Percentiles rank a stretch among this genome's conserved stretches.
Conservation (phyloP, 805 yeast species). For the Ogataea sp. region DNA sequence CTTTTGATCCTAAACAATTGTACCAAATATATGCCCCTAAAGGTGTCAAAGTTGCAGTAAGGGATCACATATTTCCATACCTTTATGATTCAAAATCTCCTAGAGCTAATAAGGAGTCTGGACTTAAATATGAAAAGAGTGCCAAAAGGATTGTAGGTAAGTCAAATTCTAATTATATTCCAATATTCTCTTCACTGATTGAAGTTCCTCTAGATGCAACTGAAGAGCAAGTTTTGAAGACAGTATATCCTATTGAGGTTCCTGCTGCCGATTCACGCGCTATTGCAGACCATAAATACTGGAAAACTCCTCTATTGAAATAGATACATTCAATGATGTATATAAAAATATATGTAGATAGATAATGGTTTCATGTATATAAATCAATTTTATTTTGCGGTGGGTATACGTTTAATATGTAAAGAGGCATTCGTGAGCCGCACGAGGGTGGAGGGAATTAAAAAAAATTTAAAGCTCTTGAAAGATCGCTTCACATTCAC, state of each 20-base stretch:
- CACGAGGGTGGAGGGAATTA: no score
- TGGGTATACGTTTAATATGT: no score
- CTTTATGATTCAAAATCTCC: conserved; percentile 15
- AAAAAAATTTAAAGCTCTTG: no score
- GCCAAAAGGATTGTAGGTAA: conserved; percentile 8
- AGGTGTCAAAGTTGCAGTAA: conserved; percentile 43
- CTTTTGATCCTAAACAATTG: conserved; percentile 16
- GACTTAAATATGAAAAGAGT: no score
- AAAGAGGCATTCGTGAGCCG: no score
- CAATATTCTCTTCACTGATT: conserved; percentile 14
- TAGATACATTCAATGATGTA: background rate
- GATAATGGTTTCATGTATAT: background rate
- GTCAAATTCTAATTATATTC: conserved; percentile 11
- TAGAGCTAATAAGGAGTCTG: conserved; percentile 11
- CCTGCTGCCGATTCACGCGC: background rate
- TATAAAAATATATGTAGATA: no score
- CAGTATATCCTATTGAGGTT: background rate
- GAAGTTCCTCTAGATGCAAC: conserved; percentile 10
- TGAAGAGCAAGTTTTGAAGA: conserved; percentile 9
- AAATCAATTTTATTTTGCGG: no score
- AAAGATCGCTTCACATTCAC: no score
- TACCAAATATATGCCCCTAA: conserved; percentile 48
- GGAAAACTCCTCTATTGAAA: background rate
- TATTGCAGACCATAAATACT: background rate
- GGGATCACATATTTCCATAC: conserved; percentile 27